A percentile compares a stretch with the other conserved stretches of the same genome.
Conservation (phyloP, 495 filamentous ascomycete genomes). For the Hypoxylon subgilvum region DNA sequence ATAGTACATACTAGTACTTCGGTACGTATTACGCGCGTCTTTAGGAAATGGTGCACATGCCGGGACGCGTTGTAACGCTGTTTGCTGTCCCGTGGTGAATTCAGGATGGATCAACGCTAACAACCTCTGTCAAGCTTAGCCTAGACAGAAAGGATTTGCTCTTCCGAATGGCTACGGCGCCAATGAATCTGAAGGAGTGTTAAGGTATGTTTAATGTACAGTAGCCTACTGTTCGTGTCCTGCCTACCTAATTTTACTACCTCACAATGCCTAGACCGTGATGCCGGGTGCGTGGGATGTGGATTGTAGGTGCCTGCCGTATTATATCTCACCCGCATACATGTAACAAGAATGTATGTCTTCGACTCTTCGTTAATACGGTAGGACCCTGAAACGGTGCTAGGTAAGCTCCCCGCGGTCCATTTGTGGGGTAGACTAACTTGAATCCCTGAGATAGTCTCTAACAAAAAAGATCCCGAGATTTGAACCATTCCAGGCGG, state of each 20-base stretch:
- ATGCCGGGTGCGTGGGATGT: conserved; percentile 20
- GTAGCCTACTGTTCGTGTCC: not conserved
- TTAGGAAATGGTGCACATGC: not conserved
- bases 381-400: conserved; percentile 15
- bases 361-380: not conserved
- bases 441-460: conserved; percentile 7
- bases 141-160: conserved; percentile 12
- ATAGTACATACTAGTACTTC: too few species aligned
- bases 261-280: conserved; percentile 2
- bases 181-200: not conserved
- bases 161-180: not conserved
- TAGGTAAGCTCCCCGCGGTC: conserved; percentile 13
- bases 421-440: conserved; percentile 18
- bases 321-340: not conserved
- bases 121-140: not conserved
- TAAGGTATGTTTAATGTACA: conserved; percentile 1
- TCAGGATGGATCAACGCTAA: conserved; percentile 12
- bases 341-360: conserved; percentile 3
- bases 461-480: conserved; percentile 17
- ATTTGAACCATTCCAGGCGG: conserved; percentile 21
- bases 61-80: not conserved
- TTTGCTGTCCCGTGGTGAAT: not conserved
- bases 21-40: conserved; percentile 12
- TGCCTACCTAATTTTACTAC: not conserved
- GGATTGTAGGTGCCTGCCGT: not conserved